Evolutionary conservation across 2,329 filamentous ascomycete species (phyloP).

Genomic region (Rosellinia necatrix): DNA sequence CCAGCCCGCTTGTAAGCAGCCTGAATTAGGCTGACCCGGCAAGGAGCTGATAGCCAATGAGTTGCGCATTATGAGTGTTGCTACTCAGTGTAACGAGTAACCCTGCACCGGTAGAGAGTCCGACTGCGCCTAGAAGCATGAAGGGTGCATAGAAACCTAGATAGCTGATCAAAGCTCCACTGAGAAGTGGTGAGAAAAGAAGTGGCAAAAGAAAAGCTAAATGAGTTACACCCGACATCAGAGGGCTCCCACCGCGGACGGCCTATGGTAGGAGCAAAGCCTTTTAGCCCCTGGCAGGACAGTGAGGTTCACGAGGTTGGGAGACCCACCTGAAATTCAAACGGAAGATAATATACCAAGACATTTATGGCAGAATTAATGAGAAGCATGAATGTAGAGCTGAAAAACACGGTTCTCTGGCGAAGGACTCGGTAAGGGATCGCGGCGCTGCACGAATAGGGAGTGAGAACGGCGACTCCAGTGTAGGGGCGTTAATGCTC

Average conservation of each 20-base stretch:
- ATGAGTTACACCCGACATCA: neutral
- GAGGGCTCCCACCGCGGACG: neutral
- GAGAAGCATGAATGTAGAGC: neutral
- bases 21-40: slow-evolving; percentile 24
- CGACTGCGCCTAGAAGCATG: neutral
- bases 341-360: neutral
- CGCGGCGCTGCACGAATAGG: too few relatives aligned
- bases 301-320: neutral
- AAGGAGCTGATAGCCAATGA: neutral
- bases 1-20: slow-evolving; percentile 29
- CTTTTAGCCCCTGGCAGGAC: neutral
- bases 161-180: neutral
- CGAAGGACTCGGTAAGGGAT: too few relatives aligned
- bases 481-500: too few relatives aligned
- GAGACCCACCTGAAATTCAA: neutral
- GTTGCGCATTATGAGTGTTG: too few relatives aligned
- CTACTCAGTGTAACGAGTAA: neutral
- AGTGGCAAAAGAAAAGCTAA: too few relatives aligned
- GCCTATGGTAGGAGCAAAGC: neutral
- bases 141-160: neutral
- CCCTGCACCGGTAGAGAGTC: neutral
- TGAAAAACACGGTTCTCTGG: slow-evolving; percentile 30
- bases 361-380: neutral
- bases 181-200: neutral
- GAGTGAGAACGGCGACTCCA: too few relatives aligned